Percentiles rank a stretch among this genome's conserved stretches.
Evolutionary conservation across 2,329 filamentous ascomycete genomes (phyloP).

Genomic region (Orbilia ellipsospora): DNA sequence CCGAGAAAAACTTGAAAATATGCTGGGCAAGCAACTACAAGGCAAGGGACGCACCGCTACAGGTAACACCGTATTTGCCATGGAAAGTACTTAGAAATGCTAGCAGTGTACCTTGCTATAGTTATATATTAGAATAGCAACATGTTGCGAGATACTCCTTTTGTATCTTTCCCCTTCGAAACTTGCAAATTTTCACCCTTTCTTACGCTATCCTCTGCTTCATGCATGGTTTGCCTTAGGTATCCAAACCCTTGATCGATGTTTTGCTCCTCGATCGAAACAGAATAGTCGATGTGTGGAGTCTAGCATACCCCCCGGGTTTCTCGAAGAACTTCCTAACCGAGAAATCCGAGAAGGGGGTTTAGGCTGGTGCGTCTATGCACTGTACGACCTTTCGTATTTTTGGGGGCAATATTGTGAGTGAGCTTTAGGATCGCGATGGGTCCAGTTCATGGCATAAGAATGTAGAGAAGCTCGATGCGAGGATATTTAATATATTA

Average conservation of each 20-base stretch:
- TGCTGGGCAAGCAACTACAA: background rate
- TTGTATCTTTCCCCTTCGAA: background rate
- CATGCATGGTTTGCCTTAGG: slow-evolving; percentile 43
- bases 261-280: background rate
- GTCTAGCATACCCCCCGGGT: background rate
- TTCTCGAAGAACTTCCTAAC: slow-evolving; percentile 39
- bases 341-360: slow-evolving; percentile 33
- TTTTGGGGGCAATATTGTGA: background rate
- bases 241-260: slow-evolving; percentile 31
- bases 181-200: background rate
- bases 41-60: too few relatives aligned
- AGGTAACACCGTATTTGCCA: background rate
- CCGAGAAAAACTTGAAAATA: background rate
- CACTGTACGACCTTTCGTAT: slow-evolving; percentile 5
- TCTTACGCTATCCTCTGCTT: background rate
- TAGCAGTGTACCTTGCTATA: slow-evolving; percentile 11
- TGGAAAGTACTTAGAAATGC: background rate
- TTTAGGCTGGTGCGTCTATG: slow-evolving; percentile 52
- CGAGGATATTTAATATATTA: slow-evolving; percentile 5
- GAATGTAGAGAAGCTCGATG: slow-evolving; percentile 19
- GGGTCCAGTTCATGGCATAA: too few relatives aligned
- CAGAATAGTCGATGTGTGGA: background rate
- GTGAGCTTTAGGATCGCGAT: slow-evolving; percentile 22
- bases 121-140: slow-evolving; percentile 36
- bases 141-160: slow-evolving; percentile 23